Evolutionary conservation across 805 yeast genomes (phyloP).

Genomic region (Brettanomyces anomalus): DNA sequence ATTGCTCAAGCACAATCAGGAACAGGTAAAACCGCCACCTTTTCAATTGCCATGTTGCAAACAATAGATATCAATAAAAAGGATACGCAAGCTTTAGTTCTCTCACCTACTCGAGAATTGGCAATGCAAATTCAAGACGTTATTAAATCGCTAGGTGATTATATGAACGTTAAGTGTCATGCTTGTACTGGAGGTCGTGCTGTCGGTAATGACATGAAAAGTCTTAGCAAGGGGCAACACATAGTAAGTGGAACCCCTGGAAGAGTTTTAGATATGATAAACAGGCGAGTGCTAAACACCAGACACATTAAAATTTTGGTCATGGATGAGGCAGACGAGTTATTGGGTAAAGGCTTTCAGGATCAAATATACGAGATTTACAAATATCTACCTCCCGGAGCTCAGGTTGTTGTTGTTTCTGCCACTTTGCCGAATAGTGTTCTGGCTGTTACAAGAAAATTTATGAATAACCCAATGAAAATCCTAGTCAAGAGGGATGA

Average conservation of each 20-base stretch:
- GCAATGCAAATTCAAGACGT: constrained; percentile 95
- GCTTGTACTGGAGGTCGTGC: constrained; percentile 98
- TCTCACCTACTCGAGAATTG: constrained; percentile 96
- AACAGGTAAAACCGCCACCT: constrained; percentile 88
- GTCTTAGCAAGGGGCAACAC: constrained; percentile 79
- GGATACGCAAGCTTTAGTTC: constrained; percentile 84
- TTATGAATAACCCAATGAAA: constrained; percentile 91
- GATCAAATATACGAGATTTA: constrained; percentile 93
- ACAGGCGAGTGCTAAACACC: constrained; percentile 76
- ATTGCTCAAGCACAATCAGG: constrained; percentile 88
- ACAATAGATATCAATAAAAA: constrained; percentile 59
- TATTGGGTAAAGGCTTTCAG: constrained; percentile 87
- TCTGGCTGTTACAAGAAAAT: constrained; percentile 80
- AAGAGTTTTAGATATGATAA: constrained; percentile 92
- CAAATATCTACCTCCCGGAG: constrained; percentile 74
- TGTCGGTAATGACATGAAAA: constrained; percentile 78
- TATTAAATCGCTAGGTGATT: constrained; percentile 79
- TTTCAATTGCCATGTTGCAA: constrained; percentile 56
- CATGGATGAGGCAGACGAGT: constrained; percentile 97
- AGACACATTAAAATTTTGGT: constrained; percentile 86
- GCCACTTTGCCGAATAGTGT: constrained; percentile 95
- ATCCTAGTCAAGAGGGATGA: constrained; percentile 94
- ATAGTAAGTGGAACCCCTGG: constrained; percentile 98
- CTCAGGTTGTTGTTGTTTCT: constrained; percentile 90
- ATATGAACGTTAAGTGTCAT: constrained; percentile 85